Base-by-base conservation (phyloP, 306 rosid genomes). In the Cucurbita maxima region DNA sequence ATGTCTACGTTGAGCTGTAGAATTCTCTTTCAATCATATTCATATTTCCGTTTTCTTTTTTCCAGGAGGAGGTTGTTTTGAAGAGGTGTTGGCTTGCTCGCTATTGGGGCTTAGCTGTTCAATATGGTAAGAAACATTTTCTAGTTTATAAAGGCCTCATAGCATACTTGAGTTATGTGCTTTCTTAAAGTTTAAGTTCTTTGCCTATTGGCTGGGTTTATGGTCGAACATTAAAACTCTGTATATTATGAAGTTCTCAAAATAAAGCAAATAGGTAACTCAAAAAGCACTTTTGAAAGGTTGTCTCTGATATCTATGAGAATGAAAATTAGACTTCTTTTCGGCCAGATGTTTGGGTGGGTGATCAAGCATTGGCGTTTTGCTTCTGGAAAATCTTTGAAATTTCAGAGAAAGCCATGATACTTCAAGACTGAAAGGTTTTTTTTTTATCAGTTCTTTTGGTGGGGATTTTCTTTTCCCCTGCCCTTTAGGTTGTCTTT, bases 61-160 rank as follows among this genome's bases (percentile, higher is more conserved):
- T 76, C 79, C 71, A 92, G 98, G 98, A 92, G 84, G 98, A 92
- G 84, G 99, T 95, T 79, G 99, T 95, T 73, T 82, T 95, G 58
- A 95, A 91, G 91, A 83, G 99, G 82, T 95, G 99, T 80, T 91
- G 99, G 99, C 96, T 95, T 66, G 92, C 99, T 72, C 97, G 99
- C 80, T 89, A 91, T 78, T 95, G 99, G 99, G 90, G 90, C 76
- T 86, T 91, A 76, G 90, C 97, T 75, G 86, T 95, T 74, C 87
- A 89, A 77, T 86, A 89, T 79, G 99, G 99, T 95, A 89, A 78
- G 69, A 19, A 45, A 80, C 71, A 77, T 77, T 36, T 58, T 75
- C 4, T 73, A 8, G 38, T 47, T 59, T 76, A 81, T 64, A 82
- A 76, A 73, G 87, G 73, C 38, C 64, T 45, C 16, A 74, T 58